Evolutionary conservation across 2,329 filamentous ascomycete genomes (phyloP), one percentile per base, ranked within the genome.

Genomic region (Capronia epimyces): DNA sequence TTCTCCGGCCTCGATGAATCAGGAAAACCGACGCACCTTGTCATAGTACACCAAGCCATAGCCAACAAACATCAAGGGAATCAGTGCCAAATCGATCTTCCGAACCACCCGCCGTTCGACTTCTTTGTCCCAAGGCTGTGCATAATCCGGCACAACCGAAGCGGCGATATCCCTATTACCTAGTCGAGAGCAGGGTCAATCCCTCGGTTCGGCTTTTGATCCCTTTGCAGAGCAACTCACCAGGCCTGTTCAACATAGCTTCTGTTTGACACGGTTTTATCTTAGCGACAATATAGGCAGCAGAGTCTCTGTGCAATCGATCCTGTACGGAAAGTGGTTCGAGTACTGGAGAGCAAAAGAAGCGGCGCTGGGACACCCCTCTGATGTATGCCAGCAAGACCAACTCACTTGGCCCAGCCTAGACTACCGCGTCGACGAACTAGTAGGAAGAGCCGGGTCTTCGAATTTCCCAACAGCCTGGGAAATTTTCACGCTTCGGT

Each of bases 11-110:
- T n/a, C 31, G 31, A 13, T 10, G 9, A 5, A 3, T 13, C 31
- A 10, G 6, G 34, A 24, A 1, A 13, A 25, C 8, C 22, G 7
- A 25, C 39, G 24, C 39, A 77, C 76, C 65, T 86, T 86, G 65
- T 86, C 83, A 63, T 84, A 85, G 66, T 85, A 86, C 0, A 86
- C 82, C 27, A 86, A 70, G 2, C 82, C 82, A 66, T 86, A 81
- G 2, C 78, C 78, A 60, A 82, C 61, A 18, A 78, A 73, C 83
- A 87, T 87, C 10, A 79, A 76, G 0, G 84, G 84, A 27, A 87
- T 84, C 40, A 87, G 66, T 55, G 83, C 83, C 56, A 72, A 67
- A 60, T 87, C 83, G 45, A 86, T 84, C 68, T 86, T 87, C 42
- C 79, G 71, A 20, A 86, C 66, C 7, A 83, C 81, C 41, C 77